phyloP scores from a whole-genome alignment of 2,329 filamentous ascomycete species.

The Drechslerella dactyloides region DNA sequence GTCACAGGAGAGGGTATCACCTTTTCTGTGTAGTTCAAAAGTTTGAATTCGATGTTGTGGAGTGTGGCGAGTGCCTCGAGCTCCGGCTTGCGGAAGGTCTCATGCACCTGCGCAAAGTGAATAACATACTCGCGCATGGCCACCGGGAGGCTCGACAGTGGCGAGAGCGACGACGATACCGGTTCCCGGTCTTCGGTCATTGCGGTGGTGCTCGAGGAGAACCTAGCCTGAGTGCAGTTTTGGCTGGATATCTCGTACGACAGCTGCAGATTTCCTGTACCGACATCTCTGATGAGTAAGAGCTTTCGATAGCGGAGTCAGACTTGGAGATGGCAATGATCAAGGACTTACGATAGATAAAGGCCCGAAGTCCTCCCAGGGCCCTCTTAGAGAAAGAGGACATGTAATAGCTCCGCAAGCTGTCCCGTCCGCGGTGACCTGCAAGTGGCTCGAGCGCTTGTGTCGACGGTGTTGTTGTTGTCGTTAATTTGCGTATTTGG shows the following conservation, averaged over 20 bases:
- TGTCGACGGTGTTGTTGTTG: conserved; percentile 37
- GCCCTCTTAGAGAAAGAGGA: conserved; percentile 4
- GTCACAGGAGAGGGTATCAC: conserved; percentile 62
- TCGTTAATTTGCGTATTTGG: conserved; percentile 37
- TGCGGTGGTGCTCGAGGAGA: background rate
- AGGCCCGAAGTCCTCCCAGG: background rate
- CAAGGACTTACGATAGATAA: background rate
- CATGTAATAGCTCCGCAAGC: conserved; percentile 17
- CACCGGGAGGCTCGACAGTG: conserved; percentile 21
- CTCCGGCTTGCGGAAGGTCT: conserved; percentile 87
- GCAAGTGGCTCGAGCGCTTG: no score
- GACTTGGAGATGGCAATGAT: background rate
- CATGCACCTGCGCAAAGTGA: conserved; percentile 85
- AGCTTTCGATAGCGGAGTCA: background rate
- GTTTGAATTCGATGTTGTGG: conserved; percentile 70
- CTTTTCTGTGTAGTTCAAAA: conserved; percentile 75
- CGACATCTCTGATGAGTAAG: background rate
- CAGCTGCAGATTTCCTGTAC: conserved; percentile 7
- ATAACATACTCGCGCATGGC: conserved; percentile 74
- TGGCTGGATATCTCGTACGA: background rate
- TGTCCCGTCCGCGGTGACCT: conserved; percentile 1
- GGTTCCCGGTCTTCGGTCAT: conserved; percentile 7
- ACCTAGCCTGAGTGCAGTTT: background rate
- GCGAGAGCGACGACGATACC: conserved; percentile 6
- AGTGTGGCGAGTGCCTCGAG: conserved; percentile 78